phyloP scores from a whole-genome alignment of 1,284 basidiomycete species.

The Marasmius oreades region DNA sequence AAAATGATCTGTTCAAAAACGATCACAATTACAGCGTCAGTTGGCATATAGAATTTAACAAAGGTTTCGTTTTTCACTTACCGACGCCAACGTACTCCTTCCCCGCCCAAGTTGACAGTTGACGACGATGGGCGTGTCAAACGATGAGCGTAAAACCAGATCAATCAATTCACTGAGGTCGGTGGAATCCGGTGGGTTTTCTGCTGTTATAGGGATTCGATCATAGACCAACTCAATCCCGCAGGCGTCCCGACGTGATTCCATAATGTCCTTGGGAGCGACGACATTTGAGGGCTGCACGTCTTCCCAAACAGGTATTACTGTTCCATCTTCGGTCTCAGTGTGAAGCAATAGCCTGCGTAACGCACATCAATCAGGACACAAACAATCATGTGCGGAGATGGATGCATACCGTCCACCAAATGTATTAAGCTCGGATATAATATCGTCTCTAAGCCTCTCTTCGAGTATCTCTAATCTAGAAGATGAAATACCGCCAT shows the following conservation, averaged over 20 bases:
- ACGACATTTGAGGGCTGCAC: constrained; percentile 75
- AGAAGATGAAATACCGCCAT: constrained; percentile 87
- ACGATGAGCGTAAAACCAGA: constrained; percentile 73
- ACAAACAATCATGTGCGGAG: not conserved
- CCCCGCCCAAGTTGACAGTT: constrained; percentile 97
- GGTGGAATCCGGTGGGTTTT: constrained; percentile 66
- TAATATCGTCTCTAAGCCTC: constrained; percentile 86
- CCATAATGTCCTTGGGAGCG: constrained; percentile 91
- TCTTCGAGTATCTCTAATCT: constrained; percentile 90
- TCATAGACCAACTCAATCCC: constrained; percentile 72
- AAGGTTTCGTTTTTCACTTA: constrained; percentile 38
- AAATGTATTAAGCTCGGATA: constrained; percentile 79
- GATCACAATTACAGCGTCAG: not conserved
- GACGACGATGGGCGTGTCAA: constrained; percentile 82
- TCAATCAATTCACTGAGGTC: constrained; percentile 79
- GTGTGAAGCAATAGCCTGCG: constrained; percentile 82
- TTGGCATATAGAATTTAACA: not conserved
- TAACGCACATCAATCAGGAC: constrained; percentile 1
- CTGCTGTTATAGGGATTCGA: constrained; percentile 90
- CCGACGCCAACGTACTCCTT: constrained; percentile 88
- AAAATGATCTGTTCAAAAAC: constrained; percentile 71
- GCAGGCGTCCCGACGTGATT: constrained; percentile 41
- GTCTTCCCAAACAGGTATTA: constrained; percentile 96
- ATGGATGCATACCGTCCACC: constrained; percentile 62
- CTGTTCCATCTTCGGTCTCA: constrained; percentile 84